phyloP scores from a whole-genome alignment of 352 stramenopile species.

The Globisporangium abappressorium region DNA sequence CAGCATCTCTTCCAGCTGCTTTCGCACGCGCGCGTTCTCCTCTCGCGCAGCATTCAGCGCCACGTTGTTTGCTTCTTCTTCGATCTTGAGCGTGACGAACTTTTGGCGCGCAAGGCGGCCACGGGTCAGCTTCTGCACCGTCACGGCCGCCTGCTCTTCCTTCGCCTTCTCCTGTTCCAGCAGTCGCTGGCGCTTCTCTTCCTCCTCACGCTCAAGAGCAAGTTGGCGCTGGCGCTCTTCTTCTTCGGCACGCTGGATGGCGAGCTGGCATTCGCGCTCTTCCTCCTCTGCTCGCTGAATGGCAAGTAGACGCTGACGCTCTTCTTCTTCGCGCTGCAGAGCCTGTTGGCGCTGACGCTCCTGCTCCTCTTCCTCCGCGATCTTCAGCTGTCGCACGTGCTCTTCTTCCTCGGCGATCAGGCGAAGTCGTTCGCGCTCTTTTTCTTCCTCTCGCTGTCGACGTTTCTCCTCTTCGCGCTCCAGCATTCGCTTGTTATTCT shows the following conservation, averaged over 20 bases:
- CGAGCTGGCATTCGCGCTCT: constrained; percentile 24
- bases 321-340: constrained; percentile 16
- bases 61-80: constrained; percentile 27
- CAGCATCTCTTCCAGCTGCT: constrained; percentile 58
- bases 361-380: constrained; percentile 18
- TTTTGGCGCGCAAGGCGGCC: constrained; percentile 44
- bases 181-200: constrained; percentile 33
- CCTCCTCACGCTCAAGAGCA: constrained; percentile 29
- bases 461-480: constrained; percentile 28
- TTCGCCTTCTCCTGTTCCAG: constrained; percentile 33
- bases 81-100: constrained; percentile 51
- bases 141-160: constrained; percentile 26
- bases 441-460: constrained; percentile 12
- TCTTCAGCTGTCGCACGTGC: constrained; percentile 12
- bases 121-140: constrained; percentile 43
- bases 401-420: constrained; percentile 26
- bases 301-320: constrained; percentile 33
- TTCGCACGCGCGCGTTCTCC: constrained; percentile 54
- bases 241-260: constrained; percentile 31
- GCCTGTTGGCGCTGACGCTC: constrained; percentile 17
- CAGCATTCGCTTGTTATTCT: constrained; percentile 32
- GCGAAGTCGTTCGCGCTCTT: constrained; percentile 12
- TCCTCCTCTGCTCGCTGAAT: constrained; percentile 34
- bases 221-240: constrained; percentile 23
- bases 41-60: constrained; percentile 41